A percentile compares a stretch with the other conserved stretches of the same genome.
phyloP scores from a whole-genome alignment of 2,329 filamentous ascomycete species.

The Penicillium oxalicum region DNA sequence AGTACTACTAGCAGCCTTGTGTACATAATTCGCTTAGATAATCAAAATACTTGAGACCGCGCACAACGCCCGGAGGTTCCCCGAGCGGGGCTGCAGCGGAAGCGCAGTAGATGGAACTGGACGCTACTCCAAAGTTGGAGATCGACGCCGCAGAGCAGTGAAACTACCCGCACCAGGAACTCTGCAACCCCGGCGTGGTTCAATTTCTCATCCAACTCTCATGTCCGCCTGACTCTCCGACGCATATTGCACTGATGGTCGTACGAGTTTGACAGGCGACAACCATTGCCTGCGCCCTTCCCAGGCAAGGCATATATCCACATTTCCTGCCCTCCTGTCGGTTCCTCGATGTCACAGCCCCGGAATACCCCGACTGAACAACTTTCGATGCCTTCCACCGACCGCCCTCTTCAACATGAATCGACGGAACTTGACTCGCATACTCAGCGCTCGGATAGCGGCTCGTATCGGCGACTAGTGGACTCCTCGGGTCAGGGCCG shows the following conservation, averaged over 20 bases:
- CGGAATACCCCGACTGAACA: constrained; percentile 12
- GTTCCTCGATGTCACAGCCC: constrained; percentile 20
- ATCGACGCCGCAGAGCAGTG: constrained; percentile 3
- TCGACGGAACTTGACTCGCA: constrained; percentile 1
- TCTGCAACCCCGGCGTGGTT: neutral
- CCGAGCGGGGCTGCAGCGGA: too few species aligned
- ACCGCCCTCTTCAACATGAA: constrained; percentile 8
- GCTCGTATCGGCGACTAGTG: constrained; percentile 12
- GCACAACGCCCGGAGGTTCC: too few species aligned
- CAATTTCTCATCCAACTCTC: neutral
- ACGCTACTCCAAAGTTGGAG: constrained; percentile 13
- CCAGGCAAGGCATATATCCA: constrained; percentile 18
- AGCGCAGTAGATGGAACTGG: too few species aligned
- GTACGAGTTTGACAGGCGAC: constrained; percentile 10
- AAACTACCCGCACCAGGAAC: neutral
- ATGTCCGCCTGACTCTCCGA: neutral
- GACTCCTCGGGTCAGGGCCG: constrained; percentile 25
- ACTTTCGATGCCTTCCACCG: constrained; percentile 12
- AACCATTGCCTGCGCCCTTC: constrained; percentile 14
- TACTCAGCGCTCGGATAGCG: constrained; percentile 14
- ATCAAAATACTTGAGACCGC: too few species aligned
- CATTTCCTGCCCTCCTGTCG: constrained; percentile 12
- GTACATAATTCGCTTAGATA: constrained; percentile 2
- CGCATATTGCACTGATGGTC: constrained; percentile 18
- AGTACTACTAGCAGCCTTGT: too few species aligned